Conservation (phyloP, 2,329 filamentous ascomycete species). For the Clonostachys solani region DNA sequence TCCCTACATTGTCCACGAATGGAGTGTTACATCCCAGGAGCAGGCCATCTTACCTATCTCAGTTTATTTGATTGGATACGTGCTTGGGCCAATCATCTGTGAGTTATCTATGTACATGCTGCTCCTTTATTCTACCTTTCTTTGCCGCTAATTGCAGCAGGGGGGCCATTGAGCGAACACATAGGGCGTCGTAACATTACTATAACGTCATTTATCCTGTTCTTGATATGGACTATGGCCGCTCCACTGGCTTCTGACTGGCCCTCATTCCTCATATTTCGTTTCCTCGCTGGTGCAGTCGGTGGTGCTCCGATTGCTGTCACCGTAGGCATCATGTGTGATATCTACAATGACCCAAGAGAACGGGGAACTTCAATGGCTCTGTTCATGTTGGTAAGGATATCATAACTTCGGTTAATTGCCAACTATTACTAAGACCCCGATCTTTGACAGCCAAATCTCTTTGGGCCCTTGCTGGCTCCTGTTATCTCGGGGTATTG, state of each 20-base stretch:
- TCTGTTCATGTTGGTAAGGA: conserved; percentile 55
- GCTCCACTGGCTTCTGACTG: conserved; percentile 50
- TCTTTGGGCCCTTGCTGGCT: conserved; percentile 61
- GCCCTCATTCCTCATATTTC: conserved; percentile 47
- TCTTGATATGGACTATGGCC: conserved; percentile 48
- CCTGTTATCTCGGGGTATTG: conserved; percentile 63
- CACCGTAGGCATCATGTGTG: conserved; percentile 60
- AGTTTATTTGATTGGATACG: conserved; percentile 60
- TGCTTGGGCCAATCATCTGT: conserved; percentile 56
- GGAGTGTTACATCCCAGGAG: conserved; percentile 42
- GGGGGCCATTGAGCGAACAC: conserved; percentile 61
- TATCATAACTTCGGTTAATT: conserved; percentile 9
- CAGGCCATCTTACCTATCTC: conserved; percentile 54
- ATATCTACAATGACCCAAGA: conserved; percentile 50
- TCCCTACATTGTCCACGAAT: conserved; percentile 51
- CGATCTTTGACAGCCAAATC: conserved; percentile 45
- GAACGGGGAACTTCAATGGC: conserved; percentile 53
- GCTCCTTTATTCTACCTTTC: too few relatives aligned
- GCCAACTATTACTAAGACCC: neutral
- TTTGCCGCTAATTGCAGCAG: too few relatives aligned
- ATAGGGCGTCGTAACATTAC: conserved; percentile 49
- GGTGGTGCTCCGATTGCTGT: conserved; percentile 58
- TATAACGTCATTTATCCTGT: conserved; percentile 38
- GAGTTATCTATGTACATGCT: too few relatives aligned
- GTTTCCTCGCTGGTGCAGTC: conserved; percentile 47